A percentile compares a stretch with the other conserved stretches of the same genome.
phyloP scores from a whole-genome alignment of 495 filamentous ascomycete genomes.

The Daldinia bambusicola region DNA sequence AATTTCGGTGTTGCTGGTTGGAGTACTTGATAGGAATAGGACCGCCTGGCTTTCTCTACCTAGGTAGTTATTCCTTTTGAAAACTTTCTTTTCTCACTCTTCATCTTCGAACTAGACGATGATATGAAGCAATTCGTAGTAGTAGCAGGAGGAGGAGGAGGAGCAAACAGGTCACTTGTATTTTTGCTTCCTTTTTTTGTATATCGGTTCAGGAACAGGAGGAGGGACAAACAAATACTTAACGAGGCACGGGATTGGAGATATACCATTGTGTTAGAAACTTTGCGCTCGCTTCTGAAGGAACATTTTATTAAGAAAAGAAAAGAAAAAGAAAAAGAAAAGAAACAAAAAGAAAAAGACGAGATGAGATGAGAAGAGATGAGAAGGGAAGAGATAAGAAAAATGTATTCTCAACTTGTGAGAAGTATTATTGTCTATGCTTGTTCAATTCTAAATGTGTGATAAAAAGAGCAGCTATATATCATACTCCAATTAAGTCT shows the following conservation, averaged over 20 bases:
- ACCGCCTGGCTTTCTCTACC: neutral
- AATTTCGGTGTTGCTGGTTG: conserved; percentile 43
- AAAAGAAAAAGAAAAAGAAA: neutral
- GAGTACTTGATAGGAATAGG: conserved; percentile 20
- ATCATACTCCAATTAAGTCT: neutral
- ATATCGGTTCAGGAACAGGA: conserved; percentile 7
- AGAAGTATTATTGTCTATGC: no score
- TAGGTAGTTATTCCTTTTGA: no score
- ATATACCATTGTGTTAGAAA: conserved; percentile 31
- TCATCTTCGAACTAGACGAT: conserved; percentile 27
- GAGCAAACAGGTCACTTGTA: neutral
- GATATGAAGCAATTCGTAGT: conserved; percentile 34
- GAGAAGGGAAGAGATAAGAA: no score
- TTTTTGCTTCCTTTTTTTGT: neutral
- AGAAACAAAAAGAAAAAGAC: neutral
- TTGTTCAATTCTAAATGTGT: neutral
- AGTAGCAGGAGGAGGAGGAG: no score
- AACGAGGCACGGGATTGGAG: conserved; percentile 16
- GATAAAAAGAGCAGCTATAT: neutral
- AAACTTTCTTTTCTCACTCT: neutral
- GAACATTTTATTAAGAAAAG: neutral
- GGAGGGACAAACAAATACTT: conserved; percentile 4
- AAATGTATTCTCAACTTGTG: neutral
- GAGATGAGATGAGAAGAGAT: no score
- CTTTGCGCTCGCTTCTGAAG: conserved; percentile 8